Conservation (phyloP, 805 yeast species). For the Scheffersomyces lignosus region DNA sequence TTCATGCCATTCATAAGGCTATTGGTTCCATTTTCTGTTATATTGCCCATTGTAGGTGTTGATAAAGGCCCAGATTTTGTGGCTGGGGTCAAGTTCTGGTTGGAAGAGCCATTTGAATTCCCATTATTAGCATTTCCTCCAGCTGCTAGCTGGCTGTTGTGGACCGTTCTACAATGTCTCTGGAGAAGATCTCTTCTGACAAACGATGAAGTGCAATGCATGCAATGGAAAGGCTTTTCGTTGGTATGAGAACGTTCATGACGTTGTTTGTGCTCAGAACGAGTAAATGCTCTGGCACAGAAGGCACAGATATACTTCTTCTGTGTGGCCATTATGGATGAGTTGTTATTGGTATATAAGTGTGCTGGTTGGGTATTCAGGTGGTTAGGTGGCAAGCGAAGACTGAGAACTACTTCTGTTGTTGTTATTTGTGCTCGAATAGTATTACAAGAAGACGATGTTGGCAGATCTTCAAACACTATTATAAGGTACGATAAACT, state of each 20-base stretch:
- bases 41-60: neutral
- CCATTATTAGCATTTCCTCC: slow-evolving; percentile 1
- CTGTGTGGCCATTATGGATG: slow-evolving; percentile 50
- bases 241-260: slow-evolving; percentile 94
- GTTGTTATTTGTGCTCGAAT: no score
- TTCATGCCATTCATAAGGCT: neutral
- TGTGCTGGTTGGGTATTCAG: no score
- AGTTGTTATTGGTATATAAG: slow-evolving; percentile 1
- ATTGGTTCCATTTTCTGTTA: neutral
- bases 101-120: no score
- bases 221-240: slow-evolving; percentile 82
- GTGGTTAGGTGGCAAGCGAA: no score
- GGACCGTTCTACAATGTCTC: slow-evolving; percentile 79
- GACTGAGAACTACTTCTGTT: no score
- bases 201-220: slow-evolving; percentile 67
- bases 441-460: no score
- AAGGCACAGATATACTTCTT: slow-evolving; percentile 74
- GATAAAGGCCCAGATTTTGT: neutral
- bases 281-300: slow-evolving; percentile 88
- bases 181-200: slow-evolving; percentile 77
- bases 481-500: no score
- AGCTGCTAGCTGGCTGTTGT: slow-evolving; percentile 32
- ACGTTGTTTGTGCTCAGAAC: slow-evolving; percentile 90
- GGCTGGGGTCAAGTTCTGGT: neutral
- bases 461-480: no score